Percentiles rank a stretch among this genome's conserved stretches.
phyloP scores from a whole-genome alignment of 306 rosid species.

The Mimosa bimucronata region DNA sequence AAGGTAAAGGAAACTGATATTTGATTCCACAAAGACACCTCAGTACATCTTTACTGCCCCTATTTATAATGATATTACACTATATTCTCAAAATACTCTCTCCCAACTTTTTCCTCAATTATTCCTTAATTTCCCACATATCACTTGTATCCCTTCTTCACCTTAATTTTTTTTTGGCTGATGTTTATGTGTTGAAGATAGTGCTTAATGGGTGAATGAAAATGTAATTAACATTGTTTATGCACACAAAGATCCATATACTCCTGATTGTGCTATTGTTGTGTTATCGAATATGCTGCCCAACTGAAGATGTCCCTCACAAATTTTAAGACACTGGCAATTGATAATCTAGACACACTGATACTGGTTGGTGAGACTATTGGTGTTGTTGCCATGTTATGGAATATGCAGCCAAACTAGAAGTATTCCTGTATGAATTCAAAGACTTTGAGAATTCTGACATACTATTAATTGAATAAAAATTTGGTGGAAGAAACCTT shows the following conservation, averaged over 20 bases:
- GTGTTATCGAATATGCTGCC: slow-evolving; percentile 1
- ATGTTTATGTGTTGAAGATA: slow-evolving; percentile 24
- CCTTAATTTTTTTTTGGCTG: neutral
- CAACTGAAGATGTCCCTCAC: neutral
- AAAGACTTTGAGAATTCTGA: slow-evolving; percentile 14
- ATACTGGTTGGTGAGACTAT: slow-evolving; percentile 19
- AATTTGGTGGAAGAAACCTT: slow-evolving; percentile 16
- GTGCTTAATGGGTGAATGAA: slow-evolving; percentile 22
- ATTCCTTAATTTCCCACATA: neutral
- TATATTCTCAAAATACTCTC: neutral
- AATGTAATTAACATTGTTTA: slow-evolving; percentile 13
- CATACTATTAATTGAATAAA: slow-evolving; percentile 16
- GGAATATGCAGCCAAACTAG: slow-evolving; percentile 8
- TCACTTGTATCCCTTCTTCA: slow-evolving; percentile 1
- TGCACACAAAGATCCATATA: neutral
- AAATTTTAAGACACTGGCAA: neutral
- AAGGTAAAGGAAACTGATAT: neutral
- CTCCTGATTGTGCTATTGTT: slow-evolving; percentile 13
- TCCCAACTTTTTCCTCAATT: neutral
- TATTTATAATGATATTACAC: neutral
- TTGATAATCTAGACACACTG: slow-evolving; percentile 2
- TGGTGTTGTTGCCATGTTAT: slow-evolving; percentile 16
- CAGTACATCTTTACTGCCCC: neutral
- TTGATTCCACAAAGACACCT: neutral
- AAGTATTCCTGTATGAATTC: neutral